Base-by-base conservation (phyloP, 2,329 filamentous ascomycete genomes). In the Chaetoscypha palmicola region DNA sequence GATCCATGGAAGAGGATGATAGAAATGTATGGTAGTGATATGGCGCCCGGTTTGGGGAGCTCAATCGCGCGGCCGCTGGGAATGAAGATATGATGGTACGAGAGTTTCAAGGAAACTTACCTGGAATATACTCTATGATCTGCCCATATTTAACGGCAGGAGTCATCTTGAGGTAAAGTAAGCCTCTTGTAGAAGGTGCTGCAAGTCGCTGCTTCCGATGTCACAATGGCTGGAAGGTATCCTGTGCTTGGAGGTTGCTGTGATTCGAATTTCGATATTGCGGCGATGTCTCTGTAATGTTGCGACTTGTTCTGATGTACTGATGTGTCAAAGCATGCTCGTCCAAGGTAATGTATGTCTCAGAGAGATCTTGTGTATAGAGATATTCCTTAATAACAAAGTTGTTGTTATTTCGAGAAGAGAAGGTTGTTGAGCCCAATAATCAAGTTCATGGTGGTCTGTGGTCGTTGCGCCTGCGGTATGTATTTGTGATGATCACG, bases 121-220 rank as follows among this genome's bases (percentile, higher is more conserved):
- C 86, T 72, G 89, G 86, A 59, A 96, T 94, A 67, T 95, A 96
- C 72, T 96, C 90, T 63, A 96, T 90, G 58, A 95, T 81, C 70
- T 94, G 87, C 51, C 87, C 89, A 69, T 86, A 78, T 38, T 66
- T 73, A 33, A 70, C 67, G 57, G 62, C 66, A 58, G 65, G 66
- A 63, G 67, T 68, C 55, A 66, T 77, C 40, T 46, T 61, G 48
- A 55, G 7, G 16, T 24, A 35, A 23, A 46, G 32, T 37, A 33
- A 11, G 41, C 35, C 48, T 22, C 23, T 28, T 11, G 21, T 20
- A 10, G 16, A 30, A 9, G 32, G 34, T 9, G 41, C 48, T 17
- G 23, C 21, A 30, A 47, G 43, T 55, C 44, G 50, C 31, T 39
- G 44, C 37, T 55, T 45, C 48, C 50, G 47, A 31, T 33, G 36